Evolutionary conservation across 2,329 filamentous ascomycete genomes (phyloP).

Genomic region (Arthrobotrys musiformis): DNA sequence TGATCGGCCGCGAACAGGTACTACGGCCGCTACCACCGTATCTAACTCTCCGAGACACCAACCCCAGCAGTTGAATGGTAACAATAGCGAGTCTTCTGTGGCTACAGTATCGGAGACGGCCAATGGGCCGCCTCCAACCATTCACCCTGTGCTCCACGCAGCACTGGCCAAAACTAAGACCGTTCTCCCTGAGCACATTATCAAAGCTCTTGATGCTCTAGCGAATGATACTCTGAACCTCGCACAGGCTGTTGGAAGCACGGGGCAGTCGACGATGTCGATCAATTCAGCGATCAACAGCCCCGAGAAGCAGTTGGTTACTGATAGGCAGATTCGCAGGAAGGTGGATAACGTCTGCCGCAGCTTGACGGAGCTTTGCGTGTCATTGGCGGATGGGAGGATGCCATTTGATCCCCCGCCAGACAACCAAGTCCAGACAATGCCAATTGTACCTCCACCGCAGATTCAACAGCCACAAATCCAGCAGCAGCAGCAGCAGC

Average conservation of each 20-base stretch:
- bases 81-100: slow-evolving; percentile 7
- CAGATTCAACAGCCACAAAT: slow-evolving; percentile 31
- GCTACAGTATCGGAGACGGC: slow-evolving; percentile 64
- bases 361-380: slow-evolving; percentile 88
- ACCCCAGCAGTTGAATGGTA: slow-evolving; percentile 61
- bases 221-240: slow-evolving; percentile 83
- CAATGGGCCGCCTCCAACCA: slow-evolving; percentile 66
- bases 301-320: slow-evolving; percentile 64
- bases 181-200: slow-evolving; percentile 77
- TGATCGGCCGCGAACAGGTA: slow-evolving; percentile 88
- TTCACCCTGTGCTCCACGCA: slow-evolving; percentile 81
- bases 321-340: slow-evolving; percentile 85
- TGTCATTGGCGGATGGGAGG: slow-evolving; percentile 77
- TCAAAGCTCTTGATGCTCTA: slow-evolving; percentile 80
- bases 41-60: slow-evolving; percentile 86
- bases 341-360: slow-evolving; percentile 94
- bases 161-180: slow-evolving; percentile 82
- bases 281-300: slow-evolving; percentile 63
- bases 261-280: slow-evolving; percentile 70
- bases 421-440: slow-evolving; percentile 33
- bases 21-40: slow-evolving; percentile 88
- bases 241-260: slow-evolving; percentile 78
- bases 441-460: slow-evolving; percentile 15
- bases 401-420: slow-evolving; percentile 56
- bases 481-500: slow-evolving; percentile 1